phyloP scores from a whole-genome alignment of 768 basidiomycete species.

The Amanita phalloides region DNA sequence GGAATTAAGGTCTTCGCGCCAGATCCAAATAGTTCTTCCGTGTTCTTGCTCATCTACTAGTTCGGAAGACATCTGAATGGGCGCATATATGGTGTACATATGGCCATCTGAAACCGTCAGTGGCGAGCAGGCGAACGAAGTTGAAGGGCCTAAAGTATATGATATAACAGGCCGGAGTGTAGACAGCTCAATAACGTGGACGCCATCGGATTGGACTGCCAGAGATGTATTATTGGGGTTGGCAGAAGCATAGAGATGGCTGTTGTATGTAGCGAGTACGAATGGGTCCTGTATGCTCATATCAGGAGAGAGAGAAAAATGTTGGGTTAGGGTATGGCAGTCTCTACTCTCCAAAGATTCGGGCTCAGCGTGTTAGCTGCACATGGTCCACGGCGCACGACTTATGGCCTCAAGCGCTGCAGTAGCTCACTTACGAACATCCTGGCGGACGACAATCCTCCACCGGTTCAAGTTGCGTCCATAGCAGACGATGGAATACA shows the following conservation, averaged over 20 bases:
- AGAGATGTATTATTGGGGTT: conserved; percentile 32
- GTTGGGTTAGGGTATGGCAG: conserved; percentile 5
- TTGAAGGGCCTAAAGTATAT: conserved; percentile 59
- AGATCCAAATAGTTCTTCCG: conserved; percentile 48
- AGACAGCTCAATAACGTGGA: conserved; percentile 60
- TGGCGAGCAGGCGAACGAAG: conserved; percentile 49
- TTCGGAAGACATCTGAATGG: conserved; percentile 38
- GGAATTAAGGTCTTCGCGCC: conserved; percentile 43
- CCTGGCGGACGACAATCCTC: conserved; percentile 57
- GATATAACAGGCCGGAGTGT: conserved; percentile 58
- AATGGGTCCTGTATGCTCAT: conserved; percentile 25
- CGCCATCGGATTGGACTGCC: conserved; percentile 61
- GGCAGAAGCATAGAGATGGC: conserved; percentile 1
- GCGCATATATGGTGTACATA: conserved; percentile 43
- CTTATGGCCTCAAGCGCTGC: neutral
- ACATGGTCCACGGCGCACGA: neutral
- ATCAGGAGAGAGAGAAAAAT: neutral
- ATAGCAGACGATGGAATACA: conserved; percentile 54
- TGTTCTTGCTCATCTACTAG: conserved; percentile 22
- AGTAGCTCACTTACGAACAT: conserved; percentile 53
- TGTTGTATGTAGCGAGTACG: conserved; percentile 24
- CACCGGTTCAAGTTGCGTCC: conserved; percentile 61
- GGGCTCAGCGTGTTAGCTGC: neutral
- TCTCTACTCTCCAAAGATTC: neutral
- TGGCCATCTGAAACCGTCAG: conserved; percentile 28